phyloP scores from a whole-genome alignment of 306 rosid species.

The Herpetospermum pedunculosum region DNA sequence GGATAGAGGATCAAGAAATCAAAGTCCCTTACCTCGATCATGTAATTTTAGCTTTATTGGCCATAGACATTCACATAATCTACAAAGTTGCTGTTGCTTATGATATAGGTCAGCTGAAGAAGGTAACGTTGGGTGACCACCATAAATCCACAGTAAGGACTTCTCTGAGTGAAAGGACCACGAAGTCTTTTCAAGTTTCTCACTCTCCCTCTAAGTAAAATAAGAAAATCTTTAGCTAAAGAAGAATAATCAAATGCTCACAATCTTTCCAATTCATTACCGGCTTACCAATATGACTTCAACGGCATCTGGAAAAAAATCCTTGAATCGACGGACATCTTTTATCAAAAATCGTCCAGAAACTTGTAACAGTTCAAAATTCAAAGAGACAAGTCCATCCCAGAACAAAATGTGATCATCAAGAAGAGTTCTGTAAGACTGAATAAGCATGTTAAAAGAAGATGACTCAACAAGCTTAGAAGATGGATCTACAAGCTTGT shows the following conservation, averaged over 20 bases:
- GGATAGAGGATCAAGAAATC: background rate
- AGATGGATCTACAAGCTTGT: constrained; percentile 33
- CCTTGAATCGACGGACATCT: constrained; percentile 31
- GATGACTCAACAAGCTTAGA: constrained; percentile 40
- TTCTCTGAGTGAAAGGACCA: constrained; percentile 31
- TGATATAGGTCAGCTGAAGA: constrained; percentile 38
- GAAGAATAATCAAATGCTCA: background rate
- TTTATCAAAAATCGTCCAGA: constrained; percentile 59
- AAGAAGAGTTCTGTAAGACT: constrained; percentile 41
- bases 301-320: constrained; percentile 42
- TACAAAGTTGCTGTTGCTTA: constrained; percentile 40
- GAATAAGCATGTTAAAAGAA: constrained; percentile 32
- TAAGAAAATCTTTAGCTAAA: constrained; percentile 2
- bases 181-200: constrained; percentile 23
- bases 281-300: constrained; percentile 47
- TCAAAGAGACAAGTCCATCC: constrained; percentile 31
- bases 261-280: background rate
- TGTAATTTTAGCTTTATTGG: constrained; percentile 28
- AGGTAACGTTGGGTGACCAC: constrained; percentile 81
- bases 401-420: constrained; percentile 57
- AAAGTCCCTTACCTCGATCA: constrained; percentile 31
- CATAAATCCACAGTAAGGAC: constrained; percentile 74
- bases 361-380: constrained; percentile 36
- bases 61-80: constrained; percentile 51
- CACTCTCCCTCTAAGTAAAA: constrained; percentile 36